A percentile compares a stretch with the other conserved stretches of the same genome.
These are phyloP conservation scores for Amanita phalloides DNA, from an alignment of 768 basidiomycete genomes.

Conservation along the genomic window DNA sequence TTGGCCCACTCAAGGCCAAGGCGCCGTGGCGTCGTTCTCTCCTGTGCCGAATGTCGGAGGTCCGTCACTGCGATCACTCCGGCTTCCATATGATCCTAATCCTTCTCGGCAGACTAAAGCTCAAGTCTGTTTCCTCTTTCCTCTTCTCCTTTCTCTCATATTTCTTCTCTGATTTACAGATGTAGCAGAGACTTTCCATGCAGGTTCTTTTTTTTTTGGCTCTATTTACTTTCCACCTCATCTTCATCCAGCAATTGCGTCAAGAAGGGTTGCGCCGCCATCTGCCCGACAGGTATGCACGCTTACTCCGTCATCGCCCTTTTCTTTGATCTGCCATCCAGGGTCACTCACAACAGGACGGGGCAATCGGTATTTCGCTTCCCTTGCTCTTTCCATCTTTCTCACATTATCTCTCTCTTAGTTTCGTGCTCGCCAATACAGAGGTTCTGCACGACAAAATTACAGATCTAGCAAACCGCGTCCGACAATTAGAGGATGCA, in stretches of 20 bases:
- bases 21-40: conserved; percentile 45
- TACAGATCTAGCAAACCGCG: conserved; percentile 43
- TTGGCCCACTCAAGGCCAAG: conserved; percentile 29
- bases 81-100: conserved; percentile 5
- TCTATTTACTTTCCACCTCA: background rate
- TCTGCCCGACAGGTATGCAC: conserved; percentile 52
- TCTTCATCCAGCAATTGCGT: conserved; percentile 33
- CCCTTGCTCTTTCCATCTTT: background rate
- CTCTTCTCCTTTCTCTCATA: conserved; percentile 8
- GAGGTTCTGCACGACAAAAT: conserved; percentile 65
- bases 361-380: conserved; percentile 44
- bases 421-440: conserved; percentile 65
- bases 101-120: conserved; percentile 39
- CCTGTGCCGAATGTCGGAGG: conserved; percentile 66
- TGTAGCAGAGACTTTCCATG: conserved; percentile 61
- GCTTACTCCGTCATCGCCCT: conserved; percentile 7
- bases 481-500: conserved; percentile 61
- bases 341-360: conserved; percentile 66
- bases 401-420: conserved; percentile 11
- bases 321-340: conserved; percentile 14
- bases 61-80: conserved; percentile 16
- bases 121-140: conserved; percentile 36
- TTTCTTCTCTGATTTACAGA: conserved; percentile 17
- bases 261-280: conserved; percentile 48
- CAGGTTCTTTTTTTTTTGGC: conserved; percentile 25